phyloP scores from a whole-genome alignment of 148 eudicot species.

The Bassia scoparia region DNA sequence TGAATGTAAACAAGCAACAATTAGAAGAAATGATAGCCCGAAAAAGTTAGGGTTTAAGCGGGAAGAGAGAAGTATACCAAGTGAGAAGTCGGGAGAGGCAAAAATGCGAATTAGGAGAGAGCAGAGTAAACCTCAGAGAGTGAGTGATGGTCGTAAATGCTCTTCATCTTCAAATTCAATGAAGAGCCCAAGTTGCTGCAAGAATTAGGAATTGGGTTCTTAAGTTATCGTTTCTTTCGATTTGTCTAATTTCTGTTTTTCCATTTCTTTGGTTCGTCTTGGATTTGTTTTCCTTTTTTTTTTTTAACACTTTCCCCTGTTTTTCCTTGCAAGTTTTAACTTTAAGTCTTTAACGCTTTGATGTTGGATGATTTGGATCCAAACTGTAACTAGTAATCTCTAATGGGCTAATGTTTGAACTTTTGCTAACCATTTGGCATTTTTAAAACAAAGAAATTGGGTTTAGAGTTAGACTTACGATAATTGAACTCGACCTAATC shows the following conservation, averaged over 20 bases:
- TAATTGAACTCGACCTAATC: no score
- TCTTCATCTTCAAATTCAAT: slow-evolving; percentile 16
- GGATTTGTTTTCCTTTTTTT: no score
- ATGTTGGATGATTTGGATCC: no score
- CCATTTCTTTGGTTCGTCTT: background rate
- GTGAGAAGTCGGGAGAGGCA: slow-evolving; percentile 6
- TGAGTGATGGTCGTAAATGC: slow-evolving; percentile 1
- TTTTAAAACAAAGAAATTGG: no score
- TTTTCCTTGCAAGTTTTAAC: no score
- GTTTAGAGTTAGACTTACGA: no score
- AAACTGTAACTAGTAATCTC: no score
- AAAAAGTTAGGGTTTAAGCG: slow-evolving; percentile 25
- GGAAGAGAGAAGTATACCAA: slow-evolving; percentile 20
- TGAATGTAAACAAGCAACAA: background rate
- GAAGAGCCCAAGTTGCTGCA: slow-evolving; percentile 18
- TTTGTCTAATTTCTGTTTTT: background rate
- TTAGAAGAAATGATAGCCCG: background rate
- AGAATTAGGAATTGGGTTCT: slow-evolving; percentile 32
- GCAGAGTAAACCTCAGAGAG: background rate
- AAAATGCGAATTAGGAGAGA: background rate
- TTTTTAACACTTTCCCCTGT: no score
- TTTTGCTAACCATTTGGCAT: no score
- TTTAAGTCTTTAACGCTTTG: no score
- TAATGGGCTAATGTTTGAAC: no score
- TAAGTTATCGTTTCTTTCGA: background rate